A percentile compares a stretch with the other conserved stretches of the same genome.
These are phyloP conservation scores for Monascus ruber DNA, from an alignment of 2,329 filamentous ascomycete species.

Conservation along the genomic window DNA sequence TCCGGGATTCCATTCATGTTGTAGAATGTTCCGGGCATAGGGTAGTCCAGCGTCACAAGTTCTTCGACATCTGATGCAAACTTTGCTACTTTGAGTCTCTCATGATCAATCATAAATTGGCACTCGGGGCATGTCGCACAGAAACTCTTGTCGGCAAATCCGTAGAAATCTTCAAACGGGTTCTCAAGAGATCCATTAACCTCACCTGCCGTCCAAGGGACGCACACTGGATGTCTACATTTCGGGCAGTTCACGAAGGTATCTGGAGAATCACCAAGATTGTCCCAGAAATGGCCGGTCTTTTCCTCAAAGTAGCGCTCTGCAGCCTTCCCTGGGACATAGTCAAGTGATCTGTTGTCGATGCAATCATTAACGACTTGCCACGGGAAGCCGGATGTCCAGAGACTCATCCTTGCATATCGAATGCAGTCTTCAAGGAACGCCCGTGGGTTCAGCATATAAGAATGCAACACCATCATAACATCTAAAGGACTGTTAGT, in stretches of 20 bases:
- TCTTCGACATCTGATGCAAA: conserved; percentile 47
- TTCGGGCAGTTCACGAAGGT: conserved; percentile 46
- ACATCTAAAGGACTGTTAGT: conserved; percentile 42
- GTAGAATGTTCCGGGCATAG: conserved; percentile 60
- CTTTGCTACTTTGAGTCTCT: conserved; percentile 49
- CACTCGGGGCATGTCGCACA: conserved; percentile 42
- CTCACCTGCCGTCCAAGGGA: conserved; percentile 48
- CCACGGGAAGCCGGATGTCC: conserved; percentile 59
- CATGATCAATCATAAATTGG: conserved; percentile 39
- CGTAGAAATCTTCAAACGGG: conserved; percentile 14
- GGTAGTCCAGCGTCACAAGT: conserved; percentile 37
- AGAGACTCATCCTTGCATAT: conserved; percentile 43
- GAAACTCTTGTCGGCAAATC: conserved; percentile 38
- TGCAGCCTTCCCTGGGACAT: conserved; percentile 36
- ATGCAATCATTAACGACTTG: conserved; percentile 46
- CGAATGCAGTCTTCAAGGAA: conserved; percentile 65
- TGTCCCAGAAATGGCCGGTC: conserved; percentile 50
- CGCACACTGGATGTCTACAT: conserved; percentile 34
- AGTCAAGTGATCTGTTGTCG: conserved; percentile 46
- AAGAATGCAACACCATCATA: conserved; percentile 68
- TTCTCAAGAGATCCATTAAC: conserved; percentile 11
- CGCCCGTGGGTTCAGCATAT: conserved; percentile 64
- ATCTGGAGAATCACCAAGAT: conserved; percentile 37
- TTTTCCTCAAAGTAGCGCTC: conserved; percentile 36
- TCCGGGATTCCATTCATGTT: conserved; percentile 43